A percentile compares a stretch with the other conserved stretches of the same genome.
Conservation (phyloP, 768 basidiomycete species). For the Termitomyces sp. region DNA sequence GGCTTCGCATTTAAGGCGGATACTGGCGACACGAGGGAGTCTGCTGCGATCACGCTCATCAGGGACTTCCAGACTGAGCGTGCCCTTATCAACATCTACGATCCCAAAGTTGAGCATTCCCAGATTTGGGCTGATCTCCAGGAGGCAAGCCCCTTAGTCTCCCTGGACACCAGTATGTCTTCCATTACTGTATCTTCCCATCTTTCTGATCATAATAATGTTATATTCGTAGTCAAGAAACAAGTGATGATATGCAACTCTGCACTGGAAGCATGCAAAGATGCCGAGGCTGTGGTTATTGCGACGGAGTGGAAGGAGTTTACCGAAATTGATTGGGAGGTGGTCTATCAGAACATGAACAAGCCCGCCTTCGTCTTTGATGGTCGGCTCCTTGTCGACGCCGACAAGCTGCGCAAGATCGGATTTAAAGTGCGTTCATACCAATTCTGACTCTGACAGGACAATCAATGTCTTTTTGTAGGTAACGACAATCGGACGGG, state of each 20-base stretch:
- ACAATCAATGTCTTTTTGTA: slow-evolving; percentile 14
- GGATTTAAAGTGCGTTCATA: slow-evolving; percentile 72
- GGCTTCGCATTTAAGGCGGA: slow-evolving; percentile 99
- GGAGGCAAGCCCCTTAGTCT: slow-evolving; percentile 59
- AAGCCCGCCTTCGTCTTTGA: slow-evolving; percentile 99
- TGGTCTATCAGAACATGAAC: slow-evolving; percentile 82
- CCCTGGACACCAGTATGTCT: slow-evolving; percentile 65
- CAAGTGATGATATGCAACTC: slow-evolving; percentile 74
- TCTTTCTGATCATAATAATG: background rate
- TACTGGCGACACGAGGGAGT: slow-evolving; percentile 98
- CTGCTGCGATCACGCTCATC: slow-evolving; percentile 90
- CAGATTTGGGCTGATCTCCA: slow-evolving; percentile 86
- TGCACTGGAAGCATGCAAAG: slow-evolving; percentile 82
- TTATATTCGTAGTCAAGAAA: slow-evolving; percentile 61
- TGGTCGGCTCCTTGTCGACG: slow-evolving; percentile 83
- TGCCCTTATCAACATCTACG: slow-evolving; percentile 84
- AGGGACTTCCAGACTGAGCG: slow-evolving; percentile 90
- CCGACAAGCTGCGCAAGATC: slow-evolving; percentile 70
- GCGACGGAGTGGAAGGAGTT: slow-evolving; percentile 99
- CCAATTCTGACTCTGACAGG: background rate
- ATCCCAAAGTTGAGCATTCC: slow-evolving; percentile 77
- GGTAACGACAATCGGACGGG: slow-evolving; percentile 57
- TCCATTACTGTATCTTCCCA: background rate
- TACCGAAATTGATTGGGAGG: slow-evolving; percentile 84
- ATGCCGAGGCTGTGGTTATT: slow-evolving; percentile 90